Conservation (phyloP, 1,139 yeast genomes). For the Spathaspora sp. region DNA sequence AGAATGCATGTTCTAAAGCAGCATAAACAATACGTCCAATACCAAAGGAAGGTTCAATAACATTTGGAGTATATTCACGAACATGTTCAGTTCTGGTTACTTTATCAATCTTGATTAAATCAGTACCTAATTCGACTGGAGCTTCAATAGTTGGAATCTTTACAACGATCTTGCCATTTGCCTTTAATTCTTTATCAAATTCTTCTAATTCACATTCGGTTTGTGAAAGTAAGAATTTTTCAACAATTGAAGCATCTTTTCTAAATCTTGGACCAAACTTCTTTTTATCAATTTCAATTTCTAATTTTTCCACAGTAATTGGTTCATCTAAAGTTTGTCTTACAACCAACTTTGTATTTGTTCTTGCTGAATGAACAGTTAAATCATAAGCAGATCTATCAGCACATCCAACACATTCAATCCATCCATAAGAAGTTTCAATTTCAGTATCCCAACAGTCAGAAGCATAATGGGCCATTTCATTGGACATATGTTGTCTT, state of each 20-base stretch:
- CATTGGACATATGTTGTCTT: constrained; percentile 98
- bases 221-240: constrained; percentile 71
- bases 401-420: constrained; percentile 99
- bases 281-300: constrained; percentile 86
- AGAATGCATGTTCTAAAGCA: constrained; percentile 90
- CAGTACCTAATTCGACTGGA: constrained; percentile 65
- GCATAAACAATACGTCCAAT: constrained; percentile 96
- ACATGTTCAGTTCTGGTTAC: constrained; percentile 83
- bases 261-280: constrained; percentile 97
- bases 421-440: constrained; percentile 96
- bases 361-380: constrained; percentile 91
- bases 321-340: constrained; percentile 89
- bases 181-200: constrained; percentile 65
- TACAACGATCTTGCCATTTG: constrained; percentile 64
- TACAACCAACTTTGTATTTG: constrained; percentile 91
- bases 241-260: constrained; percentile 93
- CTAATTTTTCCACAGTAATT: constrained; percentile 74
- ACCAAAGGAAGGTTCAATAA: constrained; percentile 99
- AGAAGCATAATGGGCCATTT: constrained; percentile 99
- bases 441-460: constrained; percentile 99
- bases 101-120: constrained; percentile 73
- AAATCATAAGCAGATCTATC: constrained; percentile 98
- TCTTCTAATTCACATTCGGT: constrained; percentile 85
- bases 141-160: constrained; percentile 61
- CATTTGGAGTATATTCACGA: constrained; percentile 95